phyloP scores from a whole-genome alignment of 305 asterid species.

The Fraxinus angustifolia region DNA sequence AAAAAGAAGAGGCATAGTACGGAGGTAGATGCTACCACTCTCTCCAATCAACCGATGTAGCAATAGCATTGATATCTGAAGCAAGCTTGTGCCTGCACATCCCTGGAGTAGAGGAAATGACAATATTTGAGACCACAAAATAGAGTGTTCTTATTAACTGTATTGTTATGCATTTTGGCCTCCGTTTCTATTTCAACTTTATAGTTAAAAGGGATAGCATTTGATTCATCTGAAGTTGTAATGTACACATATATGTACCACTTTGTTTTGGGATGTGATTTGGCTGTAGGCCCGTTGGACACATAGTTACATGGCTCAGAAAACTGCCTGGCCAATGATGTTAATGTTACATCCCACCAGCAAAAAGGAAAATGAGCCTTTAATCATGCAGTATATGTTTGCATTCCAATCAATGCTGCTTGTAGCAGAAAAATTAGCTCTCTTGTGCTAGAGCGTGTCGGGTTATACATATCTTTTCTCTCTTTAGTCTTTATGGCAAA shows the following conservation, averaged over 20 bases:
- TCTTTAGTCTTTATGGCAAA: neutral
- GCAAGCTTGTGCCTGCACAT: neutral
- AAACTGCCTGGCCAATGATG: neutral
- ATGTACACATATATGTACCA: neutral
- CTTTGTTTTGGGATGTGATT: neutral
- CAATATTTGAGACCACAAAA: neutral
- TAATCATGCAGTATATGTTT: neutral
- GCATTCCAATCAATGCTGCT: neutral
- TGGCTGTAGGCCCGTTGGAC: neutral
- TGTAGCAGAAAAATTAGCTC: neutral
- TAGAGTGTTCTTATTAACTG: neutral
- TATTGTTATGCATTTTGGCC: neutral
- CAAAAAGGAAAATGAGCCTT: neutral
- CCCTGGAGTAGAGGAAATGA: neutral
- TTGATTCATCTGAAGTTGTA: neutral
- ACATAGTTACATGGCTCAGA: neutral
- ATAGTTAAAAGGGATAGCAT: neutral
- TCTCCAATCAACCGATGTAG: conserved; percentile 29
- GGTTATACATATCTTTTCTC: neutral
- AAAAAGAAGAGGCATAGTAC: conserved; percentile 64
- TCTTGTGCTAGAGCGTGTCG: neutral
- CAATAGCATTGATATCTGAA: conserved; percentile 10
- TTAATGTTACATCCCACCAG: neutral
- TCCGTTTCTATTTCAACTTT: neutral
- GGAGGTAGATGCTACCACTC: conserved; percentile 41